Evolutionary conservation across 306 rosid genomes (phyloP).

Genomic region (Trifolium subterraneum): DNA sequence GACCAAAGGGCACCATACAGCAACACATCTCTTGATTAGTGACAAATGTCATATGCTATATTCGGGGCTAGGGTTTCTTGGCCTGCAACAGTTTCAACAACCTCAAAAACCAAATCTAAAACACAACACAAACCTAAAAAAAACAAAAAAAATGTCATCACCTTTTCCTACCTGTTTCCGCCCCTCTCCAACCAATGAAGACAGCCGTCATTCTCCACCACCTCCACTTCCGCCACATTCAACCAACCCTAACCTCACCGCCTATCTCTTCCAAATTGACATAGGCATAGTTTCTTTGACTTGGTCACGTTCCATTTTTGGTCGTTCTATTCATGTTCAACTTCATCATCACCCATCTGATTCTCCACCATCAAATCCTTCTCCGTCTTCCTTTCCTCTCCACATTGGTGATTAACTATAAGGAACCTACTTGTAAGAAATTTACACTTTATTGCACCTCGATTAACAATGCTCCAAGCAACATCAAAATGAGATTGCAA

Average conservation of each 20-base stretch:
- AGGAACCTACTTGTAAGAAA: background rate
- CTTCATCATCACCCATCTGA: conserved; percentile 62
- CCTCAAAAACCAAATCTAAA: background rate
- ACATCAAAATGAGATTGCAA: no score
- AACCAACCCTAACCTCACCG: conserved; percentile 70
- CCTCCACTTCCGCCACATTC: conserved; percentile 50
- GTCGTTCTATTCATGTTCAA: conserved; percentile 80
- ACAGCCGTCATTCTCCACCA: conserved; percentile 26
- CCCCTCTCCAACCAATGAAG: conserved; percentile 47
- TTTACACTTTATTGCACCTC: background rate
- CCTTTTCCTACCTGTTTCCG: conserved; percentile 71
- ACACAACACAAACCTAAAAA: background rate
- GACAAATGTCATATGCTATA: conserved; percentile 30
- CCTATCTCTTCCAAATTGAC: conserved; percentile 80
- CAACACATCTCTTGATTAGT: conserved; percentile 35
- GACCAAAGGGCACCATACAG: conserved; percentile 21
- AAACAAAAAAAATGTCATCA: conserved; percentile 40
- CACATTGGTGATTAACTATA: no score
- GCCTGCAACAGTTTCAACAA: conserved; percentile 58
- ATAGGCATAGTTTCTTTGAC: conserved; percentile 72
- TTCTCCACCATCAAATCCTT: conserved; percentile 53
- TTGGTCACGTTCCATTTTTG: conserved; percentile 86
- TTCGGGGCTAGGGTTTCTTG: conserved; percentile 56
- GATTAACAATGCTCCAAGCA: no score
- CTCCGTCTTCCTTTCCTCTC: conserved; percentile 35